Conservation (phyloP, 106 monocot genomes). For the Acorus gramineus region DNA sequence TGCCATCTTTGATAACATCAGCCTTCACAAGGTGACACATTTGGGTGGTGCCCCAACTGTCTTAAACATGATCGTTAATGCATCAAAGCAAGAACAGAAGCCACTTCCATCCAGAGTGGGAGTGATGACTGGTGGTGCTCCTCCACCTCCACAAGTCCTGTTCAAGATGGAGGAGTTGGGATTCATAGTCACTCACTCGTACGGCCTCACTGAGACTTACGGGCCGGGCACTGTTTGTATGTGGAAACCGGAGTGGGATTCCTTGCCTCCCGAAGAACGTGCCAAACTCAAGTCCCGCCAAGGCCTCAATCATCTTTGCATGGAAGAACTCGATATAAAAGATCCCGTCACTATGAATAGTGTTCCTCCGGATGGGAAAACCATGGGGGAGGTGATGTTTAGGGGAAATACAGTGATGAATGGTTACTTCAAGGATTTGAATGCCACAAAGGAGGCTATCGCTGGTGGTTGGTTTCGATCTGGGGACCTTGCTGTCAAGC, state of each 20-base stretch:
- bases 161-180: slow-evolving; percentile 51
- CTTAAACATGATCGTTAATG: slow-evolving; percentile 50
- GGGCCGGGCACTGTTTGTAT: slow-evolving; percentile 41
- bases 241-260: slow-evolving; percentile 64
- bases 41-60: slow-evolving; percentile 61
- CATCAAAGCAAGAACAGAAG: slow-evolving; percentile 14
- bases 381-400: slow-evolving; percentile 70
- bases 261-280: slow-evolving; percentile 24
- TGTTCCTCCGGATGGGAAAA: slow-evolving; percentile 52
- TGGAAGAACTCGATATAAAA: slow-evolving; percentile 53
- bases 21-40: slow-evolving; percentile 42
- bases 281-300: slow-evolving; percentile 55
- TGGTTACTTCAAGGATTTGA: slow-evolving; percentile 51
- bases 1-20: slow-evolving; percentile 34
- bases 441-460: slow-evolving; percentile 28
- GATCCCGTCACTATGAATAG: slow-evolving; percentile 52
- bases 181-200: slow-evolving; percentile 43
- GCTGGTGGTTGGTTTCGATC: slow-evolving; percentile 44
- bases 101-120: slow-evolving; percentile 26
- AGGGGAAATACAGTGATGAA: slow-evolving; percentile 76
- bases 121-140: slow-evolving; percentile 46
- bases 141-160: slow-evolving; percentile 50
- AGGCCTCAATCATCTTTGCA: slow-evolving; percentile 42
- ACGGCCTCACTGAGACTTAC: slow-evolving; percentile 75
- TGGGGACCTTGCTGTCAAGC: slow-evolving; percentile 34